Percentiles rank a stretch among this genome's conserved stretches.
Evolutionary conservation across 768 basidiomycete species (phyloP).

Genomic region (Cubamyces lactineus): DNA sequence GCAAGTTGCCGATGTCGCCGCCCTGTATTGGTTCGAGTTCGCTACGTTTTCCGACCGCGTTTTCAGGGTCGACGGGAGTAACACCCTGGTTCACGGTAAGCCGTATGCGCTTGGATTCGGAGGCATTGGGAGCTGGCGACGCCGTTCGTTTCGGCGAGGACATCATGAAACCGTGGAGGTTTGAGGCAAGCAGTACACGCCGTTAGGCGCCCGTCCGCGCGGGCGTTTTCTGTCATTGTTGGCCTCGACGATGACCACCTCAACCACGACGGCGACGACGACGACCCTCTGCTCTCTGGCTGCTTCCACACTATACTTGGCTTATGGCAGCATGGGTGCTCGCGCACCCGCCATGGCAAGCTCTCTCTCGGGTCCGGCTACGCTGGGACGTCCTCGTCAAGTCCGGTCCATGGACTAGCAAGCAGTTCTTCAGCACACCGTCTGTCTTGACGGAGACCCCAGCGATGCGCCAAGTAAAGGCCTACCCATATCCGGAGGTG

Average conservation of each 20-base stretch:
- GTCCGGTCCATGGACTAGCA: constrained; percentile 15
- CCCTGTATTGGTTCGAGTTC: constrained; percentile 85
- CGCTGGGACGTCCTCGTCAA: constrained; percentile 20
- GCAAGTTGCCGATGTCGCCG: constrained; percentile 78
- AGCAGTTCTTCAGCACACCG: constrained; percentile 30
- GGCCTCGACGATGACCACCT: not conserved
- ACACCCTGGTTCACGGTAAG: constrained; percentile 60
- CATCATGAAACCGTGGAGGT: constrained; percentile 25
- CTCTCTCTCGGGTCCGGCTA: constrained; percentile 20
- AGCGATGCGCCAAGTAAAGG: constrained; percentile 39
- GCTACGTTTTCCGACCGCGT: constrained; percentile 82
- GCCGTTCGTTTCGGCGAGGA: constrained; percentile 42
- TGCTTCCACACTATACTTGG: not conserved
- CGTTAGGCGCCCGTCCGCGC: constrained; percentile 3
- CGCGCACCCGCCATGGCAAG: constrained; percentile 22
- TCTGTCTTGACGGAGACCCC: constrained; percentile 35
- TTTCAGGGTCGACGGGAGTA: constrained; percentile 75
- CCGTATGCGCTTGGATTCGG: constrained; percentile 40
- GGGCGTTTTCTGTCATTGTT: not conserved
- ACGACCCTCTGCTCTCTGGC: not conserved
- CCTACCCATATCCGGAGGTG: constrained; percentile 39
- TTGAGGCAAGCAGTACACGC: constrained; percentile 7
- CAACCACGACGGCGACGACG: not conserved
- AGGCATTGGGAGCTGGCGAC: constrained; percentile 38
- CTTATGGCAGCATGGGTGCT: constrained; percentile 33